Conservation (phyloP, 2,329 filamentous ascomycete species). For the Fusarium papillatum region DNA sequence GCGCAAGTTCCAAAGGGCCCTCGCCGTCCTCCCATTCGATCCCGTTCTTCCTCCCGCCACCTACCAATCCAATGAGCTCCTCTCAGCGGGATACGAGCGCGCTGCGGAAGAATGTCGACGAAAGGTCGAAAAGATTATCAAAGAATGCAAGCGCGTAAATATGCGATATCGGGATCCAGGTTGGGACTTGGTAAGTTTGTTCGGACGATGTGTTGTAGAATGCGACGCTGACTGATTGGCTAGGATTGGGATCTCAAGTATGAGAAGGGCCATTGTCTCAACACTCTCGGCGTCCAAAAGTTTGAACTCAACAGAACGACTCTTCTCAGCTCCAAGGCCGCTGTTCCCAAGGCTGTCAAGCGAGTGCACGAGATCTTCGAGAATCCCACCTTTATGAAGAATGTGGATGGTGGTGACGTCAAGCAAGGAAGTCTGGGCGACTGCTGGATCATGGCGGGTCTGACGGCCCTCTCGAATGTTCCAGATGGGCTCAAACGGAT, state of each 20-base stretch:
- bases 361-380: slow-evolving; percentile 82
- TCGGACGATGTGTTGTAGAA: background rate
- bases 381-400: slow-evolving; percentile 76
- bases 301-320: slow-evolving; percentile 65
- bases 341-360: slow-evolving; percentile 81
- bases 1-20: slow-evolving; percentile 73
- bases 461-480: slow-evolving; percentile 83
- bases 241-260: slow-evolving; percentile 79
- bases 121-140: slow-evolving; percentile 72
- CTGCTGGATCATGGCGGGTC: slow-evolving; percentile 85
- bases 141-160: slow-evolving; percentile 80
- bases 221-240: slow-evolving; percentile 22
- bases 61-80: slow-evolving; percentile 70
- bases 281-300: slow-evolving; percentile 63
- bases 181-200: slow-evolving; percentile 65
- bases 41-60: slow-evolving; percentile 65
- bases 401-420: slow-evolving; percentile 79
- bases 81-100: slow-evolving; percentile 72
- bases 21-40: slow-evolving; percentile 75
- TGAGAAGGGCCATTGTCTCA: slow-evolving; percentile 68
- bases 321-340: slow-evolving; percentile 60
- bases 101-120: slow-evolving; percentile 74
- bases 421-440: slow-evolving; percentile 85
- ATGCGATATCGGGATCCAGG: slow-evolving; percentile 82
- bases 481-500: slow-evolving; percentile 77